phyloP scores from a whole-genome alignment of 352 stramenopile species.

The Pythium sukuiense region DNA sequence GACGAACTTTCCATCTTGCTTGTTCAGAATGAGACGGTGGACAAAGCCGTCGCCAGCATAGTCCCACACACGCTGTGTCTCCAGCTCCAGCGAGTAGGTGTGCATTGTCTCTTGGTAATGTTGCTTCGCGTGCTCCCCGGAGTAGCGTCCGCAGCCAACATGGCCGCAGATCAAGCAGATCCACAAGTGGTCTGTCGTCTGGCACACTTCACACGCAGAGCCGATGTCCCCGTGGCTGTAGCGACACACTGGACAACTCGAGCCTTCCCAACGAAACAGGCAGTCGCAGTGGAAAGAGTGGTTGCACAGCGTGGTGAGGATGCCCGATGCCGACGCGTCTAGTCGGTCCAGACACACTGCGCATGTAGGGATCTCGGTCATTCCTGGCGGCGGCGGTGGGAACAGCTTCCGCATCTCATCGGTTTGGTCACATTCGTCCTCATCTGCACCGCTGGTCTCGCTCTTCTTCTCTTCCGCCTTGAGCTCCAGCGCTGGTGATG shows the following conservation, averaged over 20 bases:
- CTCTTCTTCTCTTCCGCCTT: slow-evolving; percentile 10
- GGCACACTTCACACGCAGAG: slow-evolving; percentile 93
- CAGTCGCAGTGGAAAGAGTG: slow-evolving; percentile 98
- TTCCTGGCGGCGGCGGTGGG: slow-evolving; percentile 56
- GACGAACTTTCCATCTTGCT: slow-evolving; percentile 94
- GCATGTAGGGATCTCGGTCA: slow-evolving; percentile 90
- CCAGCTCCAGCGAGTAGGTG: slow-evolving; percentile 95
- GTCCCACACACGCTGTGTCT: slow-evolving; percentile 96
- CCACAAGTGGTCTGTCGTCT: slow-evolving; percentile 94
- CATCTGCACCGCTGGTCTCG: neutral
- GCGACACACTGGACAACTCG: slow-evolving; percentile 95
- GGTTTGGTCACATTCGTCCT: slow-evolving; percentile 18
- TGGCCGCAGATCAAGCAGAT: slow-evolving; percentile 96
- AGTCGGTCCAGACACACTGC: slow-evolving; percentile 91
- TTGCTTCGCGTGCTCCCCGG: slow-evolving; percentile 92
- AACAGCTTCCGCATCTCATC: slow-evolving; percentile 44
- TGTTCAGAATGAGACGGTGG: slow-evolving; percentile 87
- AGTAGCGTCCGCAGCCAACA: slow-evolving; percentile 96
- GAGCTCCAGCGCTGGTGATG: slow-evolving; percentile 15
- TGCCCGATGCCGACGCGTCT: slow-evolving; percentile 82
- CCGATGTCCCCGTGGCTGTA: slow-evolving; percentile 95
- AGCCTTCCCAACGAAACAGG: slow-evolving; percentile 93
- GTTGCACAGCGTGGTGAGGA: slow-evolving; percentile 97
- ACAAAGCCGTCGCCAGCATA: slow-evolving; percentile 92
- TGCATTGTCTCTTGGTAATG: slow-evolving; percentile 94